Percentiles rank a stretch among this genome's conserved stretches.
phyloP scores from a whole-genome alignment of 805 yeast genomes.

The Ogataea wickerhamii region DNA sequence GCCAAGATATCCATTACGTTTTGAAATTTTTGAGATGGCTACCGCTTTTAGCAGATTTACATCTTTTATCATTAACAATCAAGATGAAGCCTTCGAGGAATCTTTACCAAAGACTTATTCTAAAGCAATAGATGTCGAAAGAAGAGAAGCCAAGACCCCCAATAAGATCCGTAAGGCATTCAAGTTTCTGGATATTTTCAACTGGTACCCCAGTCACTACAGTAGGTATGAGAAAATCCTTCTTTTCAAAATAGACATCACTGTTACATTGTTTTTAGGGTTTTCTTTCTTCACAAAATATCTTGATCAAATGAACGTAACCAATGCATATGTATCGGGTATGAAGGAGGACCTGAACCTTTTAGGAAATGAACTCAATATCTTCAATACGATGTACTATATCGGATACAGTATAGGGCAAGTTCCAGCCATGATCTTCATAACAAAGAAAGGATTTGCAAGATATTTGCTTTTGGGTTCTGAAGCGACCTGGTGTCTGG shows the following conservation, averaged over 20 bases:
- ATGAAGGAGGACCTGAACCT: slow-evolving; percentile 47
- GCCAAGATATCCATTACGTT: too few species aligned
- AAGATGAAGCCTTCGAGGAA: too few species aligned
- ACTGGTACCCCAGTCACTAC: too few species aligned
- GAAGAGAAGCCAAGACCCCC: too few species aligned
- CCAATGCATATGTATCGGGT: slow-evolving; percentile 61
- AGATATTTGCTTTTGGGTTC: slow-evolving; percentile 42
- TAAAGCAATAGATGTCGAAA: too few species aligned
- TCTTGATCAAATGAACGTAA: slow-evolving; percentile 51
- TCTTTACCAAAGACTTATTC: too few species aligned
- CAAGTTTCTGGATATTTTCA: too few species aligned
- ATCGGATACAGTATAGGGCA: slow-evolving; percentile 57
- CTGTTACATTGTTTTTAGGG: slow-evolving; percentile 3
- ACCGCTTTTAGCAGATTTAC: too few species aligned
- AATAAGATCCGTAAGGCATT: too few species aligned
- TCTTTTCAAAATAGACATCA: slow-evolving; percentile 3
- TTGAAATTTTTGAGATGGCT: too few species aligned
- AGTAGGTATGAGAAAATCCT: slow-evolving; percentile 9
- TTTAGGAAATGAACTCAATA: slow-evolving; percentile 22
- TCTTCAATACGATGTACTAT: slow-evolving; percentile 21
- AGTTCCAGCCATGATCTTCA: slow-evolving; percentile 53
- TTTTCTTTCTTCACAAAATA: slow-evolving; percentile 36
- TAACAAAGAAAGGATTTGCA: slow-evolving; percentile 47
- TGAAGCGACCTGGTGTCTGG: slow-evolving; percentile 42
- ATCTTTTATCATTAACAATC: too few species aligned